A percentile compares a stretch with the other conserved stretches of the same genome.
Conservation (phyloP, 768 basidiomycete genomes). For the Dioszegia aurantiaca region DNA sequence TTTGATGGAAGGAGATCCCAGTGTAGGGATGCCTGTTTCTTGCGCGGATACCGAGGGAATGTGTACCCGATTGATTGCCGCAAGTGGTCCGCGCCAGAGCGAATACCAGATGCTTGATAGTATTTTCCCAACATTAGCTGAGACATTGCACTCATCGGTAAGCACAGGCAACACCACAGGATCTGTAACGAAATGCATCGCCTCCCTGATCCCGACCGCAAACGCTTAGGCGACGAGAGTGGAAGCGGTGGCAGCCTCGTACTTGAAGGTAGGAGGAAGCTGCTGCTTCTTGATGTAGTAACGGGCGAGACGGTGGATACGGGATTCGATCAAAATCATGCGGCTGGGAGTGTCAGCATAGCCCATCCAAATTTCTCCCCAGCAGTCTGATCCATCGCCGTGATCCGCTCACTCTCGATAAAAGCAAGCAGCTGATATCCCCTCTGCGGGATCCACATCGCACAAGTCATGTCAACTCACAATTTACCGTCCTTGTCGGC, state of each 20-base stretch:
- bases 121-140: too few relatives aligned
- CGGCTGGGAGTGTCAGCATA: slow-evolving; percentile 59
- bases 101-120: too few relatives aligned
- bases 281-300: slow-evolving; percentile 99
- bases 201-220: background rate
- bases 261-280: slow-evolving; percentile 97
- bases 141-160: too few relatives aligned
- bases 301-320: slow-evolving; percentile 94
- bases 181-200: background rate
- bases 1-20: too few relatives aligned
- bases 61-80: too few relatives aligned
- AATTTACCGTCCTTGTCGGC: slow-evolving; percentile 78
- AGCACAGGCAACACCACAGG: too few relatives aligned
- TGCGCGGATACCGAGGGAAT: too few relatives aligned
- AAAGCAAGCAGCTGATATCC: too few relatives aligned
- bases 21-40: too few relatives aligned
- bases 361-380: background rate
- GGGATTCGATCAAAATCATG: slow-evolving; percentile 97
- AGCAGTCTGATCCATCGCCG: too few relatives aligned
- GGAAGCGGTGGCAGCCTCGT: slow-evolving; percentile 91
- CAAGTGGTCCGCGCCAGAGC: too few relatives aligned
- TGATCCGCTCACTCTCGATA: too few relatives aligned
- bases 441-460: background rate
- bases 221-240: slow-evolving; percentile 55
- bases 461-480: slow-evolving; percentile 30